These are phyloP conservation scores for Plenodomus biglobosus DNA, from an alignment of 2,329 filamentous ascomycete genomes.

Conservation along the genomic window DNA sequence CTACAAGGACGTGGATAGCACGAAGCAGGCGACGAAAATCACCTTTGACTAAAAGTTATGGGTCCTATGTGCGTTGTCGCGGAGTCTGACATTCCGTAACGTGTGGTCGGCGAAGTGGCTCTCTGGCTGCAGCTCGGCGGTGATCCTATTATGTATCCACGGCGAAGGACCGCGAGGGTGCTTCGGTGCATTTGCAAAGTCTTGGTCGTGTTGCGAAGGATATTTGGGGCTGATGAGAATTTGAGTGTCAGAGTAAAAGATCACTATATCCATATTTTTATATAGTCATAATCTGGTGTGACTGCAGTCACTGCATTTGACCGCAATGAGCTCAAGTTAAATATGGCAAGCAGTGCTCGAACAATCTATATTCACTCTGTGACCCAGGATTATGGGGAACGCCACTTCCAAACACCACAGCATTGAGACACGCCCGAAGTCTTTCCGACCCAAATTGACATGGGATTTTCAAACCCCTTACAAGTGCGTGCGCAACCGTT, in stretches of 20 bases:
- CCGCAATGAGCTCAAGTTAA: too few species aligned
- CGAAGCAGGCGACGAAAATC: slow-evolving; percentile 86
- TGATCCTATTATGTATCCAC: slow-evolving; percentile 10
- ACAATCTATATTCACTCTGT: too few species aligned
- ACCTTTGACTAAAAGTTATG: slow-evolving; percentile 67
- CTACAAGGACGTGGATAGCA: slow-evolving; percentile 85
- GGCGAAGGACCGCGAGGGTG: slow-evolving; percentile 26
- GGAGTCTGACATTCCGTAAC: slow-evolving; percentile 2
- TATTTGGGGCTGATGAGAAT: neutral
- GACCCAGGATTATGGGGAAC: too few species aligned
- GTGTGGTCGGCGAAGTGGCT: slow-evolving; percentile 24
- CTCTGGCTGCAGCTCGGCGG: slow-evolving; percentile 17
- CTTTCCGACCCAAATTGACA: neutral
- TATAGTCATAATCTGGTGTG: too few species aligned
- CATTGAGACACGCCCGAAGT: neutral
- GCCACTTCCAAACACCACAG: slow-evolving; percentile 1
- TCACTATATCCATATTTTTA: neutral
- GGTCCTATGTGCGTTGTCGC: slow-evolving; percentile 3
- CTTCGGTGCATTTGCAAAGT: slow-evolving; percentile 23
- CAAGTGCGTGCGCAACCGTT: neutral
- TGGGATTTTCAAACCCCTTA: neutral
- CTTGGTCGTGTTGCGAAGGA: neutral
- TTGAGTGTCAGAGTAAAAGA: neutral
- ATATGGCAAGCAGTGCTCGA: too few species aligned
- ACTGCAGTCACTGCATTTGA: too few species aligned